Evolutionary conservation across 2,329 filamentous ascomycete species (phyloP), one percentile per base, ranked within the genome.

Genomic region (Aspergillus sp.): DNA sequence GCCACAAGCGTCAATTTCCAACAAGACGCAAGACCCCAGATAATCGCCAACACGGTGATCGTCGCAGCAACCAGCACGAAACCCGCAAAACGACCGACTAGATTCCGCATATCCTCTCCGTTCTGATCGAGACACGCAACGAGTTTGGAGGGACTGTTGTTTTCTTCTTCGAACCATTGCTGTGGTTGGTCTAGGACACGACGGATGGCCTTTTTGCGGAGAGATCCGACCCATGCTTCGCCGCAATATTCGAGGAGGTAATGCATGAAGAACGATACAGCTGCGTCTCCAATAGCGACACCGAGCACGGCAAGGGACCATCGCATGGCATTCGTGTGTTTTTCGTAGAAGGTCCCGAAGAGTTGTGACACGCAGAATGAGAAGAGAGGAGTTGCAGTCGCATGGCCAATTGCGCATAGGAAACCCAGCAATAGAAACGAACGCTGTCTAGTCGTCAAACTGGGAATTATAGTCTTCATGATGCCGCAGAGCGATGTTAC

Each of bases 1-100:
- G 85, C 80, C 9, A 95, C 84, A 0, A 95, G 72, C 0, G 88
- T 87, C 29, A 96, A 72, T 59, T 85, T 85, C 88, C 89, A 95
- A 40, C 82, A 83, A 29, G 85, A 77, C 1, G 74, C 62, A 10
- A 94, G 64, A 3, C 87, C 82, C 90, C 89, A 96, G 2, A 77
- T 58, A 5, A 93, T 58, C 0, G 87, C 82, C n/a, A 85, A 77
- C 0, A 69, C 47, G 12, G 86, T 74, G 76, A 94, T 90, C 44
- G 80, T 67, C 0, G 73, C 60, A 3, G 86, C 82, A 7, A 84
- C 79, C 9, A 90, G 73, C 1, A 85, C 65, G 45, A 85, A 80
- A 1, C 85, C 84, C 0, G 83, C 75, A 58, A 95, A 94, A 1
- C 85, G 79, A 2, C 86, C 85, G 0, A 94, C 75, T 0, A 97